These are phyloP conservation scores for Evernia prunastri DNA, from an alignment of 495 filamentous ascomycete genomes.

Conservation along the genomic window DNA sequence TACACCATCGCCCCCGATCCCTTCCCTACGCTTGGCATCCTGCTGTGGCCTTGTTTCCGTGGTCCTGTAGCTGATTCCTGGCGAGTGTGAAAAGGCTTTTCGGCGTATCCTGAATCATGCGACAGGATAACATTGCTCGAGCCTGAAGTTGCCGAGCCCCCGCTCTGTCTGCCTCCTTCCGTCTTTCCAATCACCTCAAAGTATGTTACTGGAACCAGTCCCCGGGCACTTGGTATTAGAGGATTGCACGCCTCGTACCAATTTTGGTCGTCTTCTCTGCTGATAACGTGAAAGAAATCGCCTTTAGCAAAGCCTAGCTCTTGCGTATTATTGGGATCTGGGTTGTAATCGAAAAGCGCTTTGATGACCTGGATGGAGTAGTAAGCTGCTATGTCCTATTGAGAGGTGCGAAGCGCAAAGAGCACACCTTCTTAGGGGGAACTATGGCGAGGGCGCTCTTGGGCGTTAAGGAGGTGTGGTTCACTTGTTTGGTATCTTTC, in stretches of 20 bases:
- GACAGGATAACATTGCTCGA: conserved; percentile 46
- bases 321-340: conserved; percentile 55
- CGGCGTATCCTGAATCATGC: conserved; percentile 73
- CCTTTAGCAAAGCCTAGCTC: conserved; percentile 88
- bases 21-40: conserved; percentile 53
- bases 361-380: conserved; percentile 70
- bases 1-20: conserved; percentile 82
- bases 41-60: conserved; percentile 31
- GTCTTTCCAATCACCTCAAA: conserved; percentile 89
- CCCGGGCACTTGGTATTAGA: conserved; percentile 75
- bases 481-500: conserved; percentile 59
- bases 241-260: conserved; percentile 99
- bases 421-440: conserved; percentile 86
- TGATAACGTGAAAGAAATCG: conserved; percentile 98
- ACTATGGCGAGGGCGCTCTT: conserved; percentile 94
- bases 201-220: conserved; percentile 86
- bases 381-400: background rate
- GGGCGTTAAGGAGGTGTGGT: conserved; percentile 80
- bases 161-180: conserved; percentile 65
- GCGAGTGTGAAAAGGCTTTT: conserved; percentile 42
- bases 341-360: conserved; percentile 88
- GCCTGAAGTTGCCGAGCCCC: conserved; percentile 62
- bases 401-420: conserved; percentile 23
- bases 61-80: conserved; percentile 34
- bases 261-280: conserved; percentile 84